Base-by-base conservation (phyloP, 75 land plant genomes). In the Cunninghamia lanceolata region DNA sequence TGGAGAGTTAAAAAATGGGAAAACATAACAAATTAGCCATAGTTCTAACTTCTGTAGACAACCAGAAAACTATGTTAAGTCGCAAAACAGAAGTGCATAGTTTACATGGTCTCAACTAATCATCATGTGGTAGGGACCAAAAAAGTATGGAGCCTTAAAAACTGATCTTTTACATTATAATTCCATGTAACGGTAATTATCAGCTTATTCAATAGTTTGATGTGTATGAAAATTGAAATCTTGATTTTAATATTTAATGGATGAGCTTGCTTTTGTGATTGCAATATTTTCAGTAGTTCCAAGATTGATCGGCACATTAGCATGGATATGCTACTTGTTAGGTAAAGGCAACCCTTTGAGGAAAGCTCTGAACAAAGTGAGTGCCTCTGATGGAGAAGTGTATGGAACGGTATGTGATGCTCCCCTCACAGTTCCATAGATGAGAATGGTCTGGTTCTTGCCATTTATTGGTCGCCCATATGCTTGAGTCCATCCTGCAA, bases 331-430 rank as follows among this genome's bases (percentile, higher is more conserved):
- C 68, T 63, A 25, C 6, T 63, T 63, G 28, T 28, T 63, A 80
- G 50, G 50, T 28, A 80, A 43, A 42, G 82, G 50, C 32, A 8
- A 42, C 11, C 32, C 82, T 80, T 45, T 43, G 15, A 91, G 79
- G 32, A 90, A 90, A 70, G 78, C 47, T 50, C 43, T 71, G 82
- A 90, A 91, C 50, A 91, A 53, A 14, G 86, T 54, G 30, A 90
- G 74, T 34, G 93, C 93, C 9, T 89, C 87, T 34, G 71, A 53
- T 9, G 91, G 93, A n/a, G 88, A 87, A 14, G 85, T 82, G 56
- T 85, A 91, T 28, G 93, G 93, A 68, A 91, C 93, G 35, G 88
- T 74, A 53, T 90, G 93, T 38, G 89, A 91, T 42, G 87, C 93
- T 52, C 89, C 93, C 82, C 89, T 50, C 17, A 91, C 91, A 2